Evolutionary conservation across 2,329 filamentous ascomycete species (phyloP), one percentile per base, ranked within the genome.

Genomic region (Colletotrichum liriopes): DNA sequence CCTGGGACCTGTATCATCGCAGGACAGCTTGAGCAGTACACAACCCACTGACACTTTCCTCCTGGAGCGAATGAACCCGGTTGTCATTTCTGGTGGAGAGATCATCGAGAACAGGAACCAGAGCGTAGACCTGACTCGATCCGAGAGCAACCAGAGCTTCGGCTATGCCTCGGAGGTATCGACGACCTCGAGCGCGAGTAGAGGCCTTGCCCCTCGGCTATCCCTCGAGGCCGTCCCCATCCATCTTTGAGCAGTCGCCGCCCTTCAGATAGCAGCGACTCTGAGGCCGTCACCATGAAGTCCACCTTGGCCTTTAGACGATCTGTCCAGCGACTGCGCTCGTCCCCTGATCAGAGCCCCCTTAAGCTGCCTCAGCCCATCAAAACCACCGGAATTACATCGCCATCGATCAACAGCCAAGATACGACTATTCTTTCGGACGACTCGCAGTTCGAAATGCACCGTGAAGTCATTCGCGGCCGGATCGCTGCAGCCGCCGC

Each of bases 1-100:
- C 26, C 78, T 81, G 16, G 84, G 83, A 6, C 81, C 81, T 26
- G 81, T 84, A 63, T 82, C 85, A 5, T 89, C 88, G 0, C 87
- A 88, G 69, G 88, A 91, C 56, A 89, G 86, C 63, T 78, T 87
- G 49, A 77, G 80, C 16, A 87, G 82, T 72, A 82, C 80, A 37
- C 79, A 81, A 61, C 80, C 83, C 2, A 80, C 82, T 6, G 90
- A 92, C 73, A 83, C 87, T 0, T 93, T 92, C 74, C 80, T 93
- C 16, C 81, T 87, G 35, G 88, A 92, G 65, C 86, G 91, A 16
- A 88, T 92, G 81, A 91, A 89, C 65, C 91, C 91, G 1, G 90
- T 93, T 16, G 85, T 93, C 51, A 93, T 93, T 76, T 86, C 90
- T 14, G 91, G 91, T 9, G 91, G 91, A 37, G 89, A 88, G 72